Base-by-base conservation (phyloP, 164 flowering plant genomes). In the Warburgia ugandensis region DNA sequence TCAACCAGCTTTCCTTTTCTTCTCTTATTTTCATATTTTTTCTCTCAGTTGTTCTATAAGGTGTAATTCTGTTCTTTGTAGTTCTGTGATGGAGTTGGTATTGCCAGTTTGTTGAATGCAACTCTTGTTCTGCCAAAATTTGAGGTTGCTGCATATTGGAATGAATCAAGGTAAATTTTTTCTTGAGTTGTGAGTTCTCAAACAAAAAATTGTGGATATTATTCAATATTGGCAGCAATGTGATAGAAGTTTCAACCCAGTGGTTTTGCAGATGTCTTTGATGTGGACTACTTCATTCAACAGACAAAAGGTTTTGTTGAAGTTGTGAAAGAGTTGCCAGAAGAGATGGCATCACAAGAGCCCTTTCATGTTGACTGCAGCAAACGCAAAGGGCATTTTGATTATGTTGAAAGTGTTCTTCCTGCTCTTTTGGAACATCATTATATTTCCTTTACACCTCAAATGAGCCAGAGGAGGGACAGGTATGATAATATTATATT, bases 211-310 rank as follows among this genome's bases (percentile, higher is more conserved):
- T n/a, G n/a, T 14, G 16, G 9, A 25, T 45, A 3, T 28, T 55
- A 23, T 43, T 40, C 33, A 30, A 4, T 47, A 42, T 20, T 22
- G n/a, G 29, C 20, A 42, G 14, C n/a, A 17, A 29, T 52, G 32
- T 28, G 42, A 48, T 55, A 12, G 54, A 17, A 28, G 33, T 60
- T 54, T 59, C 37, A 11, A 39, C 11, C 14, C 92, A 92, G 99
- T 75, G 99, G 94, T 55, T 92, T 92, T 80, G 91, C 84, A 77
- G 99, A 88, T 84, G 87, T 88, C 22, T 92, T 88, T 76, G 99
- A 92, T 73, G 95, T 79, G 14, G 90, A 88, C 38, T 80, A 77
- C 73, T 92, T 92, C 86, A 79, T 86, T 52, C 66, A 77, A 52
- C 71, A 82, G 63, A 75, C 82, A 81, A 65, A 63, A 55, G 85